These are phyloP conservation scores for Solanum phureja DNA, from an alignment of 257 asterid species.

Conservation along the genomic window DNA sequence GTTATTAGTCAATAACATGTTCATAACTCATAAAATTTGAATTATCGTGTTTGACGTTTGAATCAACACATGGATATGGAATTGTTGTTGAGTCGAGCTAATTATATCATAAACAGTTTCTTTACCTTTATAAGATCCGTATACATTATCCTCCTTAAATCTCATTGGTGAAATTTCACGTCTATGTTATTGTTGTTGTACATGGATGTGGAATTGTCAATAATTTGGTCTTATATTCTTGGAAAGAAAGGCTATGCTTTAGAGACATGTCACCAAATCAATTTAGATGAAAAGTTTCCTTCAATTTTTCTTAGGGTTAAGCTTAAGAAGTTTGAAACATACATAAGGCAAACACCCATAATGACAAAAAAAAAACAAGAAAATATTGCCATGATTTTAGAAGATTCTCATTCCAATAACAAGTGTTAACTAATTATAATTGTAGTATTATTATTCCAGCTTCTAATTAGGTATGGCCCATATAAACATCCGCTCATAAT, in stretches of 20 bases:
- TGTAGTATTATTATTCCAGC: neutral
- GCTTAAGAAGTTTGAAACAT: neutral
- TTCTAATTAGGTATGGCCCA: neutral
- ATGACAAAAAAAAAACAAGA: neutral
- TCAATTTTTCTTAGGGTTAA: neutral
- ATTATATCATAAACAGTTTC: neutral
- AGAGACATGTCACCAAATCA: neutral
- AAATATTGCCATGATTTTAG: neutral
- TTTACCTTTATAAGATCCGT: neutral
- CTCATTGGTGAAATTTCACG: neutral
- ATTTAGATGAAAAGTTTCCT: neutral
- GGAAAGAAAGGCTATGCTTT: neutral
- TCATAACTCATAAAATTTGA: neutral
- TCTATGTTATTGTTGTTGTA: neutral
- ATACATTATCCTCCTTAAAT: neutral
- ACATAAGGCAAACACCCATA: neutral
- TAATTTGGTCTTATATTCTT: neutral
- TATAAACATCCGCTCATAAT: neutral
- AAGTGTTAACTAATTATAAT: neutral
- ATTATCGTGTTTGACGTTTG: neutral
- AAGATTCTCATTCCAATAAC: neutral
- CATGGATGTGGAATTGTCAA: neutral
- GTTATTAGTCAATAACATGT: neutral
- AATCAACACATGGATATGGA: neutral
- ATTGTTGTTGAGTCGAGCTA: neutral